These are phyloP conservation scores for Aspergillus fijiensis DNA, from an alignment of 2,329 filamentous ascomycete genomes.

Conservation along the genomic window DNA sequence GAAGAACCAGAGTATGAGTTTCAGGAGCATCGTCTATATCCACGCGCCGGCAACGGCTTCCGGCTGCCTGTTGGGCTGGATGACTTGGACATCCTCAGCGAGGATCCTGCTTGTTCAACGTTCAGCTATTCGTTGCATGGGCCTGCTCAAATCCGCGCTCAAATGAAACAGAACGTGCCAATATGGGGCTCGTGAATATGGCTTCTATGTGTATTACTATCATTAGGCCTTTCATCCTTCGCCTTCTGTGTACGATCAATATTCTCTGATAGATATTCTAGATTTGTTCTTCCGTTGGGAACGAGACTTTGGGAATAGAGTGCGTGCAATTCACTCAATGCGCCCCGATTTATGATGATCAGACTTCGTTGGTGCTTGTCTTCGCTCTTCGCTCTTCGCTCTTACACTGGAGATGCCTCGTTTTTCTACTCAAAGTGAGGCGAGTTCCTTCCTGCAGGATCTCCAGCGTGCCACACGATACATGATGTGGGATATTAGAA, in stretches of 20 bases:
- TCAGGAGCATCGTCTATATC: conserved; percentile 61
- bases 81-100: conserved; percentile 62
- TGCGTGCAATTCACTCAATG: background rate
- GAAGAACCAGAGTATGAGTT: conserved; percentile 47
- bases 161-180: conserved; percentile 14
- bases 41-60: conserved; percentile 62
- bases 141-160: conserved; percentile 19
- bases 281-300: background rate
- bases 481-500: background rate
- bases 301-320: background rate
- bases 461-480: conserved; percentile 10
- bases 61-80: conserved; percentile 57
- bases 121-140: conserved; percentile 53
- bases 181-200: conserved; percentile 8
- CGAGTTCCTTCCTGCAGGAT: background rate
- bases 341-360: background rate
- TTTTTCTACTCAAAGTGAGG: background rate
- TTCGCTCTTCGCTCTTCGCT: background rate
- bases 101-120: conserved; percentile 56
- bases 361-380: background rate
- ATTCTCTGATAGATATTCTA: background rate
- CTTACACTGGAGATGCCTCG: background rate
- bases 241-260: background rate
- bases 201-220: background rate
- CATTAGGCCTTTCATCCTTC: background rate